phyloP scores from a whole-genome alignment of 2,329 filamentous ascomycete genomes.

The Diaporthe batatas region DNA sequence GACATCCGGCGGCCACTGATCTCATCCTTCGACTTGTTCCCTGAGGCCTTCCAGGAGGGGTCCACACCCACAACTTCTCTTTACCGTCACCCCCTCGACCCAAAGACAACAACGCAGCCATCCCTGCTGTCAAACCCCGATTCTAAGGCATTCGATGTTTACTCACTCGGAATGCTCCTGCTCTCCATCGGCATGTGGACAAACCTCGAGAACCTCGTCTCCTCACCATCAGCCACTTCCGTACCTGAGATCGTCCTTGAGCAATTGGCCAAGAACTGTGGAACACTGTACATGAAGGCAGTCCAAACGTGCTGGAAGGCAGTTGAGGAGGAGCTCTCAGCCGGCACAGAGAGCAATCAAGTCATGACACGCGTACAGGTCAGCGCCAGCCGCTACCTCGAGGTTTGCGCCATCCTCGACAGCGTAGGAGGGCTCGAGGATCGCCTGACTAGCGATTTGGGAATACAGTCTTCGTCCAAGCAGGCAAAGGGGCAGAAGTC shows the following conservation, averaged over 20 bases:
- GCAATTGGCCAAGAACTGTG: conserved; percentile 76
- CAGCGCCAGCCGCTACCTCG: conserved; percentile 69
- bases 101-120: conserved; percentile 59
- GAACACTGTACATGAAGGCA: conserved; percentile 80
- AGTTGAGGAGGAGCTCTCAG: conserved; percentile 72
- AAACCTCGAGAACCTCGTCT: conserved; percentile 68
- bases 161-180: conserved; percentile 79
- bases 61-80: conserved; percentile 54
- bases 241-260: conserved; percentile 73
- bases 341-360: conserved; percentile 61
- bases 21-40: conserved; percentile 82
- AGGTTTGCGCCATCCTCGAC: conserved; percentile 73
- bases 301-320: conserved; percentile 79
- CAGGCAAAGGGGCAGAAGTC: conserved; percentile 24
- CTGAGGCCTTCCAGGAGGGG: conserved; percentile 55
- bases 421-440: conserved; percentile 69
- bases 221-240: conserved; percentile 60
- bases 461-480: conserved; percentile 41
- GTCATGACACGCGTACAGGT: conserved; percentile 67
- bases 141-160: conserved; percentile 75
- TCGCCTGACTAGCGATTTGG: conserved; percentile 63
- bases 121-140: conserved; percentile 66
- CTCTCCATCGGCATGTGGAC: conserved; percentile 84
- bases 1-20: conserved; percentile 78
- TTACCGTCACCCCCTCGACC: conserved; percentile 77